These are phyloP conservation scores for Trichophaea hybrida DNA, from an alignment of 2,329 filamentous ascomycete genomes.

Conservation along the genomic window DNA sequence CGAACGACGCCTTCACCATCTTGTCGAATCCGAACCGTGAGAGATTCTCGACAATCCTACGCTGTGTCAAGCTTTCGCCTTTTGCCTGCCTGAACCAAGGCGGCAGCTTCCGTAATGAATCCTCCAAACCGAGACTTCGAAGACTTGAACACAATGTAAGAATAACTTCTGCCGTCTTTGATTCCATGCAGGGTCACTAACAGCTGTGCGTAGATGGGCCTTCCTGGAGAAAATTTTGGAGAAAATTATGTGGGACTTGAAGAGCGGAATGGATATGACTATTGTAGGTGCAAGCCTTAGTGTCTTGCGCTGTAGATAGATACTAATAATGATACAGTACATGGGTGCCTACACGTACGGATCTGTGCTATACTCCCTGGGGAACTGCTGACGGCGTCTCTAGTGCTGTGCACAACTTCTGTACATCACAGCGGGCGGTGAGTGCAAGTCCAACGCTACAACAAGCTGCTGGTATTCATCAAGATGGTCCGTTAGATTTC, in stretches of 20 bases:
- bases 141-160: slow-evolving; percentile 49
- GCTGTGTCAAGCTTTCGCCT: no score
- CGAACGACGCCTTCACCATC: no score
- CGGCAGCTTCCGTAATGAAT: slow-evolving; percentile 27
- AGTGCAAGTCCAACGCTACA: slow-evolving; percentile 38
- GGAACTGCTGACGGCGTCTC: not conserved
- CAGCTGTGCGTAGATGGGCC: slow-evolving; percentile 50
- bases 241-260: slow-evolving; percentile 83
- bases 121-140: slow-evolving; percentile 48
- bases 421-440: slow-evolving; percentile 89
- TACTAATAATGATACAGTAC: slow-evolving; percentile 41
- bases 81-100: no score
- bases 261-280: slow-evolving; percentile 84
- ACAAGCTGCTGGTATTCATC: slow-evolving; percentile 44
- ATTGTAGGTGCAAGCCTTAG: slow-evolving; percentile 42
- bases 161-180: slow-evolving; percentile 22
- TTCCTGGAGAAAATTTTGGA: slow-evolving; percentile 81
- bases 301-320: not conserved
- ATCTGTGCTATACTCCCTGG: slow-evolving; percentile 11
- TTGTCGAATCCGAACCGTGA: no score
- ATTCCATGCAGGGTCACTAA: not conserved
- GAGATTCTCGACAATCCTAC: no score
- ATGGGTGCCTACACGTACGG: slow-evolving; percentile 88
- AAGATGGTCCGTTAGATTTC: slow-evolving; percentile 46
- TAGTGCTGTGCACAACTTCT: slow-evolving; percentile 94